phyloP scores from a whole-genome alignment of 2,329 filamentous ascomycete genomes.

The Penicillium sp. region DNA sequence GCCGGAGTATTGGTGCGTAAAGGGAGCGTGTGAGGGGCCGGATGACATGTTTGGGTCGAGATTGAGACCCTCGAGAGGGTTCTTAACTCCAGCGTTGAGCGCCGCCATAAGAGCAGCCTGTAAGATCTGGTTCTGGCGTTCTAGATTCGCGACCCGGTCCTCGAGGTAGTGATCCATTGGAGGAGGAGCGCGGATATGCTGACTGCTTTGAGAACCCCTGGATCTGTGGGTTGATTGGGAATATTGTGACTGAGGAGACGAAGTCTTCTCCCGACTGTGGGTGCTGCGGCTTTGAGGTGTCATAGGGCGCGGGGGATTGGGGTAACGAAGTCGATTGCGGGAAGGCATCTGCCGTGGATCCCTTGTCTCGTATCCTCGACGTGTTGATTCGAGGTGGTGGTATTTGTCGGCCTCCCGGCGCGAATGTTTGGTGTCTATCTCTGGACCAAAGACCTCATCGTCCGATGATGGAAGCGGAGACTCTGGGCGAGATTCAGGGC shows the following conservation, averaged over 20 bases:
- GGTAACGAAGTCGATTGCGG: constrained; percentile 11
- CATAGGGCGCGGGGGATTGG: constrained; percentile 17
- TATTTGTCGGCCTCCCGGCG: constrained; percentile 16
- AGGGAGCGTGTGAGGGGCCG: constrained; percentile 19
- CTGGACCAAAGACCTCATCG: constrained; percentile 36
- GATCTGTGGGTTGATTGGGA: constrained; percentile 26
- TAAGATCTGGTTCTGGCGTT: constrained; percentile 45
- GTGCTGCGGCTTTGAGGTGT: constrained; percentile 27
- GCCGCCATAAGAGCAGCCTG: constrained; percentile 45
- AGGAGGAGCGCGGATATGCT: constrained; percentile 12
- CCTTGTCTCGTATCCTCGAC: constrained; percentile 14
- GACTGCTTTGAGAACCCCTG: constrained; percentile 21
- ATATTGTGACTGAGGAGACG: constrained; percentile 26
- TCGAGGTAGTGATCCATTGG: constrained; percentile 33
- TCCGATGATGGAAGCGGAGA: constrained; percentile 44
- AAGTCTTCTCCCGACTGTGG: constrained; percentile 22
- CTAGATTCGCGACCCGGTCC: constrained; percentile 40
- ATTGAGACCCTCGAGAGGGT: constrained; percentile 29
- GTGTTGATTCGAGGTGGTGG: constrained; percentile 11
- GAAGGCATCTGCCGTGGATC: constrained; percentile 10
- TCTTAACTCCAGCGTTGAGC: constrained; percentile 39
- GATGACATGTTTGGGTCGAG: constrained; percentile 25
- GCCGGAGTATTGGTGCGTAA: constrained; percentile 19
- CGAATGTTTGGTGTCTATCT: constrained; percentile 8
- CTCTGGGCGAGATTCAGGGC: constrained; percentile 33